These are phyloP conservation scores for Verticillium dahliae DNA, from an alignment of 2,329 filamentous ascomycete genomes.

Conservation along the genomic window DNA sequence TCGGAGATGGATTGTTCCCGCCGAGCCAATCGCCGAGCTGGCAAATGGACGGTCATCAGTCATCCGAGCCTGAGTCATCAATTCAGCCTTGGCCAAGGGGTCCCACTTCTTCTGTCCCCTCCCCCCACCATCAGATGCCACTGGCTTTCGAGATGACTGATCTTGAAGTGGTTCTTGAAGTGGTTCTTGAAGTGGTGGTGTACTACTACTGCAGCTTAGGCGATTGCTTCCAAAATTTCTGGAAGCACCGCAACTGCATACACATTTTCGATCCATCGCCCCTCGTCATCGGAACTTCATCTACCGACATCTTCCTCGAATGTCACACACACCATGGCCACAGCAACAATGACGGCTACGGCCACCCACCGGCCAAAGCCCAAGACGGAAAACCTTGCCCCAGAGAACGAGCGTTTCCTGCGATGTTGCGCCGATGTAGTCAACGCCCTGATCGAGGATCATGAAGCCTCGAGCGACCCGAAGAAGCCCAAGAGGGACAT, in stretches of 20 bases:
- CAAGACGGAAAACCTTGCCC: conserved; percentile 70
- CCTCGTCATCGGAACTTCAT: no score
- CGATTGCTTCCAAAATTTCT: not conserved
- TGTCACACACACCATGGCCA: conserved; percentile 25
- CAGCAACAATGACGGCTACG: conserved; percentile 52
- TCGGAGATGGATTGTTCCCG: not conserved
- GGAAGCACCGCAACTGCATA: not conserved
- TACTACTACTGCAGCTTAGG: conserved; percentile 3
- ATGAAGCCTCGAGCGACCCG: conserved; percentile 71
- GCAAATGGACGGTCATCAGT: conserved; percentile 5
- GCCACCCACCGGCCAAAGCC: conserved; percentile 61
- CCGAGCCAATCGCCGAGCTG: not conserved
- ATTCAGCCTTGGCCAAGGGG: no score
- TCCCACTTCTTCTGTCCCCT: not conserved
- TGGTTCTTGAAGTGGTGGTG: not conserved
- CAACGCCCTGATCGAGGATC: conserved; percentile 87
- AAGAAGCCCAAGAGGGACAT: conserved; percentile 74
- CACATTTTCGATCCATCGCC: not conserved
- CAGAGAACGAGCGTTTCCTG: conserved; percentile 92
- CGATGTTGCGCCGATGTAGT: conserved; percentile 94
- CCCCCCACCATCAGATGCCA: not conserved
- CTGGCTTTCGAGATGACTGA: conserved; percentile 4
- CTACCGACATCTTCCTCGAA: no score
- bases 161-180: not conserved
- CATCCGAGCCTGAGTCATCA: not conserved